phyloP scores from a whole-genome alignment of 1,139 yeast species.

The Ogataea hybrid region DNA sequence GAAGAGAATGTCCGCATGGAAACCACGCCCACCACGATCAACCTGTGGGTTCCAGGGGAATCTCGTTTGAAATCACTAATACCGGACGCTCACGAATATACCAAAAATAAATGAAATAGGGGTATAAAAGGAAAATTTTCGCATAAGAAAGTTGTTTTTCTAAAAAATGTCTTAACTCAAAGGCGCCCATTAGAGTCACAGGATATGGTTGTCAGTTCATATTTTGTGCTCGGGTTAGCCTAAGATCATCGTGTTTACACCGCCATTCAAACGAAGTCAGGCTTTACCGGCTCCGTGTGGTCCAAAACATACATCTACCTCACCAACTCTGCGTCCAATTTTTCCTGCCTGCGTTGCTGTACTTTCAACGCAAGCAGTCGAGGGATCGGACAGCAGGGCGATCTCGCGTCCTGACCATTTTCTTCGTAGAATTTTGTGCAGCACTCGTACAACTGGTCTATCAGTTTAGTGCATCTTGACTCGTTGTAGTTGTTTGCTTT shows the following conservation, averaged over 20 bases:
- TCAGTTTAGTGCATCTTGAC: slow-evolving; percentile 55
- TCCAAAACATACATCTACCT: slow-evolving; percentile 14
- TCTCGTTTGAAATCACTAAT: slow-evolving; percentile 45
- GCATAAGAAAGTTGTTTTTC: slow-evolving; percentile 15
- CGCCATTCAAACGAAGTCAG: slow-evolving; percentile 6
- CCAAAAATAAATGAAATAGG: slow-evolving; percentile 33
- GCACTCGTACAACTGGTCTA: slow-evolving; percentile 60
- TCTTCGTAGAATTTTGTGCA: slow-evolving; percentile 54
- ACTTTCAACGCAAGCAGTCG: slow-evolving; percentile 53
- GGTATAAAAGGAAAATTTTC: slow-evolving; percentile 13
- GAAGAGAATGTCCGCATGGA: slow-evolving; percentile 56
- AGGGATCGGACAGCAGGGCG: slow-evolving; percentile 68
- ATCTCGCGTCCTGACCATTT: slow-evolving; percentile 51
- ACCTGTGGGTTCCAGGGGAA: slow-evolving; percentile 58
- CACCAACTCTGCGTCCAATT: slow-evolving; percentile 50
- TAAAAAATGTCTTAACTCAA: slow-evolving; percentile 64
- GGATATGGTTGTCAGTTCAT: slow-evolving; percentile 49
- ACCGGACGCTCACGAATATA: slow-evolving; percentile 62
- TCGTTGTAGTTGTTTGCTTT: slow-evolving; percentile 55
- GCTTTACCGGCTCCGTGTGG: slow-evolving; percentile 10
- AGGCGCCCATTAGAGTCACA: slow-evolving; percentile 98
- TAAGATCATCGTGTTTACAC: slow-evolving; percentile 46
- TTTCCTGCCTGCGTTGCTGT: slow-evolving; percentile 52
- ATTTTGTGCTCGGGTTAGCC: slow-evolving; percentile 90
- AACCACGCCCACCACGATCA: slow-evolving; percentile 51